These are phyloP conservation scores for Cytospora piceae DNA, from an alignment of 2,329 filamentous ascomycete genomes.

Conservation along the genomic window DNA sequence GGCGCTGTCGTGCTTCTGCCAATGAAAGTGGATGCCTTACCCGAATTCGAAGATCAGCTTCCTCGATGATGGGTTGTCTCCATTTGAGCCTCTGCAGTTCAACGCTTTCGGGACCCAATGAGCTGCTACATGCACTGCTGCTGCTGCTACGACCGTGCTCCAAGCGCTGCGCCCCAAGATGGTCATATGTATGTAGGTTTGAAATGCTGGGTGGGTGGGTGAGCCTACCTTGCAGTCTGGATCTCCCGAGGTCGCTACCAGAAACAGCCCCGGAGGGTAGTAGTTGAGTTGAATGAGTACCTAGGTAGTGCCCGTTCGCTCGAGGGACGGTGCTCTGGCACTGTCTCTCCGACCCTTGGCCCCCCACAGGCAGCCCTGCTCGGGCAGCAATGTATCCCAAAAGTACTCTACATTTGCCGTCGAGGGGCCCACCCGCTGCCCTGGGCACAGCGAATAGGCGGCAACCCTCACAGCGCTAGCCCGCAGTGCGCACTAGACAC, in stretches of 20 bases:
- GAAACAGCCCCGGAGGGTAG: conserved; percentile 1
- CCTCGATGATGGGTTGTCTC: neutral
- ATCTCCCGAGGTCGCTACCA: neutral
- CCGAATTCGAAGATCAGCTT: neutral
- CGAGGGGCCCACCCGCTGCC: neutral
- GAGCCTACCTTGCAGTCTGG: neutral
- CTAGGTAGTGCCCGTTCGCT: conserved; percentile 21
- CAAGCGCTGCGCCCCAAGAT: conserved; percentile 7
- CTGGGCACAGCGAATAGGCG: neutral
- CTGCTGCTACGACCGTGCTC: conserved; percentile 4
- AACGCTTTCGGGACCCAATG: neutral
- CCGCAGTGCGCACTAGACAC: conserved; percentile 23
- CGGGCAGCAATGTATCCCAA: conserved; percentile 1
- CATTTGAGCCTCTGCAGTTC: neutral
- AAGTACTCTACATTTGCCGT: neutral
- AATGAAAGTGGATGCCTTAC: neutral
- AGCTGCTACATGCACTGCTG: neutral
- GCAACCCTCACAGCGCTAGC: conserved; percentile 14
- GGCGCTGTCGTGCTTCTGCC: neutral
- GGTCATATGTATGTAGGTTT: neutral
- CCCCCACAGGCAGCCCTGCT: neutral
- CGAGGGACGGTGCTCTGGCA: conserved; percentile 15
- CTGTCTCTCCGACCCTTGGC: conserved; percentile 10
- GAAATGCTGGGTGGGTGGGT: neutral
- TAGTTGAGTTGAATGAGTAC: neutral